Conservation (phyloP, 176 grass and related monocot genomes). For the Cenchrus americanus region DNA sequence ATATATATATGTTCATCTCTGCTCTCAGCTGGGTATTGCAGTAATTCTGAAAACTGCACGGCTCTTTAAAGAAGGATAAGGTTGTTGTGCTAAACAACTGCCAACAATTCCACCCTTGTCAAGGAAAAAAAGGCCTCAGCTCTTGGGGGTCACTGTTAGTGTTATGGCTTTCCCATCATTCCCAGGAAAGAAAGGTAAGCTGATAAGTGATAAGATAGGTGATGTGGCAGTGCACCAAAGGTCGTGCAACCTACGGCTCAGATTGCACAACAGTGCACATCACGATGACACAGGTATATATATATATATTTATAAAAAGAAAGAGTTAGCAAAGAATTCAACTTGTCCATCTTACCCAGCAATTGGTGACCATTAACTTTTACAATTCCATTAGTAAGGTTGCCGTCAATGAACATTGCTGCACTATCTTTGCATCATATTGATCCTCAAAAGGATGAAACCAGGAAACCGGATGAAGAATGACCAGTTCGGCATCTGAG, state of each 20-base stretch:
- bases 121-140: background rate
- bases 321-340: conserved; percentile 1
- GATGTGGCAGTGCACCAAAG: conserved; percentile 37
- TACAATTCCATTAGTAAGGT: background rate
- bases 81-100: conserved; percentile 28
- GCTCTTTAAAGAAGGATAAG: conserved; percentile 12
- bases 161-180: conserved; percentile 31
- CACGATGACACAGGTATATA: conserved; percentile 27
- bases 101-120: background rate
- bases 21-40: background rate
- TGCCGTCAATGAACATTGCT: background rate
- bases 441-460: background rate
- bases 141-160: conserved; percentile 30
- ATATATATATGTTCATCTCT: background rate
- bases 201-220: conserved; percentile 40
- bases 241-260: conserved; percentile 44
- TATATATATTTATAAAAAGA: background rate
- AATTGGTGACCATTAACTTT: background rate
- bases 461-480: background rate
- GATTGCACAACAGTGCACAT: conserved; percentile 27
- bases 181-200: conserved; percentile 25
- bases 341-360: conserved; percentile 2
- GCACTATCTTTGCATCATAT: background rate
- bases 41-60: conserved; percentile 8
- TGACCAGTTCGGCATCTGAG: background rate